phyloP scores from a whole-genome alignment of 768 basidiomycete genomes.

The Suillus alpinus region DNA sequence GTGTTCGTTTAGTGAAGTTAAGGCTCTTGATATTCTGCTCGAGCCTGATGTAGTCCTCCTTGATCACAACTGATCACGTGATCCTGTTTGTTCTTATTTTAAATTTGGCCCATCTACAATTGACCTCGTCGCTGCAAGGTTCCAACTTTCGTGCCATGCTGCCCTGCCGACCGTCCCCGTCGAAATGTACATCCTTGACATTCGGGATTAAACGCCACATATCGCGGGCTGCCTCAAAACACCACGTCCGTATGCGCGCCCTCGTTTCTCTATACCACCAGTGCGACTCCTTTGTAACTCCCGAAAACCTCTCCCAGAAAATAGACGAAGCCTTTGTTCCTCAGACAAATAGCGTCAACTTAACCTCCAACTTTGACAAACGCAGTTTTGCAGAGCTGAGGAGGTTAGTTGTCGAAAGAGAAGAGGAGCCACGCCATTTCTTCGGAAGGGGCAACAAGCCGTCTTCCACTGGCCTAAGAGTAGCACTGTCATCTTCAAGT shows the following conservation, averaged over 20 bases:
- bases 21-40: neutral
- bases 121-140: neutral
- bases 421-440: conserved; percentile 15
- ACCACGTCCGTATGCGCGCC: conserved; percentile 53
- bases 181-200: neutral
- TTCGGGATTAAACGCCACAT: neutral
- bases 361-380: neutral
- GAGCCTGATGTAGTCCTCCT: too few relatives aligned
- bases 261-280: conserved; percentile 80
- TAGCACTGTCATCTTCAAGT: neutral
- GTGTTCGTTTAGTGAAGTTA: neutral
- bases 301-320: conserved; percentile 58
- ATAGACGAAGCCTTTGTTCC: conserved; percentile 62
- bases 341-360: neutral
- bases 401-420: neutral
- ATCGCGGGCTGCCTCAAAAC: conserved; percentile 6
- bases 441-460: conserved; percentile 20
- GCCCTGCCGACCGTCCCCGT: neutral
- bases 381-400: conserved; percentile 12
- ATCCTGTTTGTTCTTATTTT: too few relatives aligned
- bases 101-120: too few relatives aligned
- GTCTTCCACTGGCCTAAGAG: neutral
- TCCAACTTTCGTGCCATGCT: neutral
- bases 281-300: conserved; percentile 65
- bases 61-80: too few relatives aligned